Percentiles rank a stretch among this genome's conserved stretches.
Evolutionary conservation across 2,329 filamentous ascomycete species (phyloP).

Genomic region (Cercospora sp.): DNA sequence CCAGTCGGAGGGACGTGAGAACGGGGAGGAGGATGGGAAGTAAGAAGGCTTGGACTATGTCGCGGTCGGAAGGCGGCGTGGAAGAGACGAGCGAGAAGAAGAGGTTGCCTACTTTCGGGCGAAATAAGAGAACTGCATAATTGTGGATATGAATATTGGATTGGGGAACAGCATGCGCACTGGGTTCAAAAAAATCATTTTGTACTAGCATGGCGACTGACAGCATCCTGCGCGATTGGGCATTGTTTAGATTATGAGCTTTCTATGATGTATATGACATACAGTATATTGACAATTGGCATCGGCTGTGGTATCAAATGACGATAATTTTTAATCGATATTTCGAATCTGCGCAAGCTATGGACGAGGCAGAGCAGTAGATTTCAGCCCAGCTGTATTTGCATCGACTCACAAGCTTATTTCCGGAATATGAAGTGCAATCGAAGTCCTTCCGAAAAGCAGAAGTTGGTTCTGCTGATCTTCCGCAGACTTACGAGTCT

Average conservation of each 20-base stretch:
- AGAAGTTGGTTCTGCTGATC: too few species aligned
- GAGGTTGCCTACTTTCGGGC: conserved; percentile 22
- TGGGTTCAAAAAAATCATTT: neutral
- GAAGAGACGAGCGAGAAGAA: conserved; percentile 21
- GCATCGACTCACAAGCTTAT: too few species aligned
- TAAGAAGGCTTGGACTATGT: conserved; percentile 27
- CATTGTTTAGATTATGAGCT: neutral
- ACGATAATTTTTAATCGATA: neutral
- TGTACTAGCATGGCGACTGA: neutral
- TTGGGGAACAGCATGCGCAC: neutral
- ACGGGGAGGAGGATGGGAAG: conserved; percentile 49
- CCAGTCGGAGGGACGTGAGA: conserved; percentile 55
- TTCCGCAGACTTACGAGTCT: too few species aligned
- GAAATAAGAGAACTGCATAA: conserved; percentile 16
- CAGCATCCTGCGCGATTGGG: neutral
- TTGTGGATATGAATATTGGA: neutral
- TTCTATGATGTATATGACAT: neutral
- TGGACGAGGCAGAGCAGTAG: too few species aligned
- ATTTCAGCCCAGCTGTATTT: too few species aligned
- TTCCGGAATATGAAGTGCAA: too few species aligned
- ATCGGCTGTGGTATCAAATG: neutral
- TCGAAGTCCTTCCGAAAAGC: too few species aligned
- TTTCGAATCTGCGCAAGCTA: too few species aligned
- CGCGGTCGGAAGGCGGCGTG: neutral
- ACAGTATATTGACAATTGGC: neutral